Base-by-base conservation (phyloP, 768 basidiomycete species). In the Pisolithus albus region DNA sequence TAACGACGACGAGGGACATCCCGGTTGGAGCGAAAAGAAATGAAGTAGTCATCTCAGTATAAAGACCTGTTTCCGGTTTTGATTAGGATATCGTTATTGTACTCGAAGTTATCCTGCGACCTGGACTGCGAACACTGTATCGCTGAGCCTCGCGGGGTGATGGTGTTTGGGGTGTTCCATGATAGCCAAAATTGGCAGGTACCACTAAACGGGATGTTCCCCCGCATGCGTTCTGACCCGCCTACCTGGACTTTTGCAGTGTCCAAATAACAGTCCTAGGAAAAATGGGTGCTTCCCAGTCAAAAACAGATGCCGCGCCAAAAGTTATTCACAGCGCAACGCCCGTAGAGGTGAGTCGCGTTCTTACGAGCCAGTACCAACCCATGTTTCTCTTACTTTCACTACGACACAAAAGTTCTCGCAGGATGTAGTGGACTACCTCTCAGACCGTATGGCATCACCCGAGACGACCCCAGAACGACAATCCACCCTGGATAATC, bases 391-490 rank as follows among this genome's bases (percentile, higher is more conserved):
- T 61, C 24, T 59, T 52, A 32, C 52, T 50, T 43, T 34, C 15
- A 4, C 32, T 11, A 11, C 32, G 10, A 13, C 13, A 11, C 13
- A 18, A 46, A 26, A 93, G 90, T 88, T 94, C 71, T 87, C 87
- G n/a, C 80, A 80, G 44, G 81, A 86, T 66, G 81, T 94, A 52
- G 82, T 93, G 62, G 81, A 86, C 72, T 81, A 84, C 52, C 83
- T 93, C 55, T 75, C 82, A 18, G 83, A 89, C 69, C 72, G 77
- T 52, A 65, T 78, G 34, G 76, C 80, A 40, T 75, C 83, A 1
- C 70, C 84, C 9, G 75, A 75, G 45, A 80, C 82, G 3, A 74
- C 80, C 13, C 76, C 82, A 9, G 81, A 82, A 54, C 82, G 87
- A 38, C 91, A 92, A 69, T 73, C 80, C 8, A 77, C 80, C 5